Evolutionary conservation across 116 monocot species (phyloP), one percentile per base, ranked within the genome.

Genomic region (Thalassia testudinum): DNA sequence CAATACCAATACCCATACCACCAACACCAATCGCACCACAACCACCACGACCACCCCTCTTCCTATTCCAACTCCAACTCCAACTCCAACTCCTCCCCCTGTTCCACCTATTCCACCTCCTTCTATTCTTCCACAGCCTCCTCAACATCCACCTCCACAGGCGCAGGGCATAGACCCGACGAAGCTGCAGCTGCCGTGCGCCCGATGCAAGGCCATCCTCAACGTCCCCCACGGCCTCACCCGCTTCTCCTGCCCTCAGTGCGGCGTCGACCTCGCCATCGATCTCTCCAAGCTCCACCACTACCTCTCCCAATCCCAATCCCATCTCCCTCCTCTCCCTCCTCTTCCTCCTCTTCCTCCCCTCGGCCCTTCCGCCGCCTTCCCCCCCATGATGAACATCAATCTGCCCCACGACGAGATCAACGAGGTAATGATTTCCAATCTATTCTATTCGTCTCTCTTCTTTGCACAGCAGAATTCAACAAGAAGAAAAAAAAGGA

Each of bases 161-260:
- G 52, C 83, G 4, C 84, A 81, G 72, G 95, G 88, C 47, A 79
- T 95, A 49, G 95, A 93, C 75, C 87, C 93, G 57, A 81, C 78
- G 29, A 93, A 93, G 84, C 80, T 93, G 72, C 93, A 87, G 74
- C 81, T 93, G 13, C 93, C 93, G 11, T 93, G 93, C 60, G 93
- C 87, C 21, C 64, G 84, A 3, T 93, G 93, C 73, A 80, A 73
- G 69, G 83, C 87, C 26, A 72, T 87, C 13, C 84, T 93, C 29
- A 93, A 93, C 34, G 93, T 93, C 13, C 93, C 93, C 1, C 93
- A 84, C 42, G 93, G 93, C 43, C 81, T 93, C 42, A 23, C 76
- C n/a, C 68, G 87, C 22, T 87, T 93, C 63, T 62, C 66, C 49
- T 93, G 93, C 58, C 93, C 93, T 4, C 87, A 87, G 69, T 93